phyloP scores from a whole-genome alignment of 2,329 filamentous ascomycete genomes.

The Teratosphaeria epicoccoides region DNA sequence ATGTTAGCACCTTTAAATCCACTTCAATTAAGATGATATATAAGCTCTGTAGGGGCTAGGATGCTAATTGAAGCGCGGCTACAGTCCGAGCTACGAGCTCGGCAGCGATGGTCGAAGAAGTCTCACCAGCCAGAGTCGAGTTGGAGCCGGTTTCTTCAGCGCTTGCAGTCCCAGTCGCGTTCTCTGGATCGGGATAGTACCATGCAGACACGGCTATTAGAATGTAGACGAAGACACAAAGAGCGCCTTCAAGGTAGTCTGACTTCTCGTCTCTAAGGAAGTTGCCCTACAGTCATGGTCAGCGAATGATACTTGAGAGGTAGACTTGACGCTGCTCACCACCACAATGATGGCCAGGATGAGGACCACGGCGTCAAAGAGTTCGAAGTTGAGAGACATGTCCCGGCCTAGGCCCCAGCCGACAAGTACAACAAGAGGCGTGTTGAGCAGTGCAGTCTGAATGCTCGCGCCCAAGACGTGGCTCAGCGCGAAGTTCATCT shows the following conservation, averaged over 20 bases:
- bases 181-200: conserved; percentile 47
- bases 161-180: conserved; percentile 5
- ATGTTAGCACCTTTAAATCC: neutral
- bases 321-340: neutral
- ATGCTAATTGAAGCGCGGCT: neutral
- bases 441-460: conserved; percentile 82
- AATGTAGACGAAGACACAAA: conserved; percentile 62
- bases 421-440: conserved; percentile 69
- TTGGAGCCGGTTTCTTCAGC: neutral
- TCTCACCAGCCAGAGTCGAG: neutral
- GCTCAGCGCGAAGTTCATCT: conserved; percentile 67
- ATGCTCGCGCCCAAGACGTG: conserved; percentile 81
- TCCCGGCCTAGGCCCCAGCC: conserved; percentile 63
- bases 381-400: conserved; percentile 75
- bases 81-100: neutral
- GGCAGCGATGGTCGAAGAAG: neutral
- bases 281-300: conserved; percentile 42
- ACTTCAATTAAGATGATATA: neutral
- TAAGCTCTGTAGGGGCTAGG: neutral
- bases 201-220: conserved; percentile 52
- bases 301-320: neutral
- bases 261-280: conserved; percentile 81
- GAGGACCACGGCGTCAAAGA: conserved; percentile 74
- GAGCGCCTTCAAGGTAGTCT: conserved; percentile 77
- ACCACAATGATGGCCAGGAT: conserved; percentile 63